Conservation (phyloP, 371 early-diverging fungal genomes). For the Mortierella sp. region DNA sequence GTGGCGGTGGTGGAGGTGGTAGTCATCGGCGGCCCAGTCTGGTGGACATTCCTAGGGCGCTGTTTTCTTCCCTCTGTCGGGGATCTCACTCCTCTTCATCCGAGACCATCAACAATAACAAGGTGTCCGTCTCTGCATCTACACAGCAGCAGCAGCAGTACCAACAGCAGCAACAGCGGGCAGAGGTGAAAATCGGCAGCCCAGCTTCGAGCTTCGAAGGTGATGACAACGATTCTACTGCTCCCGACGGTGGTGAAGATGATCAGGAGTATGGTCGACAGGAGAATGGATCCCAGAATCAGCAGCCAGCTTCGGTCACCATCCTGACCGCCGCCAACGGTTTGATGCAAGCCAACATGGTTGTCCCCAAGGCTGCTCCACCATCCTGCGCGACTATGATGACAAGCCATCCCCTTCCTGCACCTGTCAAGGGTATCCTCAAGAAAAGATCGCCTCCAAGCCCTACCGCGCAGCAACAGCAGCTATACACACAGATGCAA, state of each 20-base stretch:
- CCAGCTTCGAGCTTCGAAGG: neutral
- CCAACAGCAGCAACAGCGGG: neutral
- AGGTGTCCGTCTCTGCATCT: neutral
- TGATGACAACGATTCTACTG: neutral
- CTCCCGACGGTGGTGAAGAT: neutral
- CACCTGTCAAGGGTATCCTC: slow-evolving; percentile 23
- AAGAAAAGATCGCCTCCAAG: slow-evolving; percentile 21
- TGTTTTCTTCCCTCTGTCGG: slow-evolving; percentile 39
- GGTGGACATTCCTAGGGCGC: slow-evolving; percentile 40
- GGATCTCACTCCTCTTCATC: slow-evolving; percentile 12
- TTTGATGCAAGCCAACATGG: slow-evolving; percentile 22
- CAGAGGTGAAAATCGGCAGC: neutral
- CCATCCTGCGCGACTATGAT: neutral
- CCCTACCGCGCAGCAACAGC: neutral
- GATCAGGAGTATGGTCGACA: neutral
- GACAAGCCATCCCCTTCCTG: neutral
- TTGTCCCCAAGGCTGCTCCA: slow-evolving; percentile 19
- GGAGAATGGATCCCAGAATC: neutral
- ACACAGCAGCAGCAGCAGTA: neutral
- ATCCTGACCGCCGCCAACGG: slow-evolving; percentile 26
- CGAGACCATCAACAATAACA: slow-evolving; percentile 1
- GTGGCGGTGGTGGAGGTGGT: neutral
- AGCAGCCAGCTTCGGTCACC: neutral
- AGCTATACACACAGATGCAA: neutral
- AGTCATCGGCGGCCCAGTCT: slow-evolving; percentile 29